Conservation (phyloP, 1,139 yeast species). For the Magnusiomyces sp. region DNA sequence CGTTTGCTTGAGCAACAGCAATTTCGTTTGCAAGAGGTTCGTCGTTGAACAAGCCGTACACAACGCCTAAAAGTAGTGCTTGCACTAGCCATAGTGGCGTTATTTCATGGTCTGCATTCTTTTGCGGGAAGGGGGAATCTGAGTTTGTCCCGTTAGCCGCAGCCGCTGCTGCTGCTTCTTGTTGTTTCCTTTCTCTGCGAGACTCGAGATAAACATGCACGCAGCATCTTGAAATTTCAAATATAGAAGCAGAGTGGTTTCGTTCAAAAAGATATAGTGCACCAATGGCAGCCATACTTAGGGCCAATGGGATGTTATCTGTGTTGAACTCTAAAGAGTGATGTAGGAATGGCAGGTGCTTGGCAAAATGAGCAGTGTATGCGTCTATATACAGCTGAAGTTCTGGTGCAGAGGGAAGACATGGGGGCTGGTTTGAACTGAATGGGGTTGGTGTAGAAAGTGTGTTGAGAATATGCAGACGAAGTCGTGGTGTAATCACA, state of each 20-base stretch:
- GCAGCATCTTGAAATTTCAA: slow-evolving; percentile 69
- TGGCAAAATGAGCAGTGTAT: slow-evolving; percentile 67
- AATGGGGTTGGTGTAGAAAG: slow-evolving; percentile 56
- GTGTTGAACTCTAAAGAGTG: slow-evolving; percentile 50
- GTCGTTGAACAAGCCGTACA: slow-evolving; percentile 74
- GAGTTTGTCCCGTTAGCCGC: no score
- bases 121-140: no score
- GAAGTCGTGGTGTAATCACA: slow-evolving; percentile 66
- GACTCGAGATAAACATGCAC: slow-evolving; percentile 69
- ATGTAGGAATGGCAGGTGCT: slow-evolving; percentile 78
- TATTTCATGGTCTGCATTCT: slow-evolving; percentile 32
- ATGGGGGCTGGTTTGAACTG: slow-evolving; percentile 35
- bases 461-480: slow-evolving; percentile 49
- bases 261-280: slow-evolving; percentile 81
- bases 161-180: no score
- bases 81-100: slow-evolving; percentile 89
- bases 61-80: slow-evolving; percentile 69
- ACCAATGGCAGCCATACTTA: slow-evolving; percentile 83
- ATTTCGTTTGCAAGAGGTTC: slow-evolving; percentile 64
- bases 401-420: slow-evolving; percentile 68
- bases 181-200: slow-evolving; percentile 35
- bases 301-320: slow-evolving; percentile 66
- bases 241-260: slow-evolving; percentile 62
- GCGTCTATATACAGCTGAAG: slow-evolving; percentile 63
- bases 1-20: slow-evolving; percentile 66